These are phyloP conservation scores for Hirschioporus abietinus DNA, from an alignment of 768 basidiomycete species.

Conservation along the genomic window DNA sequence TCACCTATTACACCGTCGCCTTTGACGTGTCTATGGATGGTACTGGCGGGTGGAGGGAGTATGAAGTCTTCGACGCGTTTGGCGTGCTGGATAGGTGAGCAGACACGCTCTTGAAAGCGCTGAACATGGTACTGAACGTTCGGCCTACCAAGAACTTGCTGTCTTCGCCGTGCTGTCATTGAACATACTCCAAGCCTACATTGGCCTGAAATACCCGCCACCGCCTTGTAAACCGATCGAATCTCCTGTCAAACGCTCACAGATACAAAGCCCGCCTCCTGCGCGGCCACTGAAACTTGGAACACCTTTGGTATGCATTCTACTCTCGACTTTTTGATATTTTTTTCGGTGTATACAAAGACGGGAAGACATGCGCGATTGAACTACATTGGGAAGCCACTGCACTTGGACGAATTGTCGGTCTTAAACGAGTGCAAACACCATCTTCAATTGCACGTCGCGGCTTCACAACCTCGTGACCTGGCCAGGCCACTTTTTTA, in stretches of 20 bases:
- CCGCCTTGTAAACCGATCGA: not conserved
- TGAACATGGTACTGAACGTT: not conserved
- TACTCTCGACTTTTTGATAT: not conserved
- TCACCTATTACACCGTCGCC: not conserved
- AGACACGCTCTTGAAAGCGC: not conserved
- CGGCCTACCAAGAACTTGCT: not conserved
- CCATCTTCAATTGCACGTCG: no score
- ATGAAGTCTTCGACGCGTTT: not conserved
- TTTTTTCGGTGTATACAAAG: not conserved
- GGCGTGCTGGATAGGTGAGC: not conserved
- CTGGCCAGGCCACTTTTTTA: no score
- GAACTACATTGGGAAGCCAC: no score
- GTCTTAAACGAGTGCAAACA: no score
- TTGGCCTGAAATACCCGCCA: not conserved
- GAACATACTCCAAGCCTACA: constrained; percentile 2
- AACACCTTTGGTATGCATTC: not conserved
- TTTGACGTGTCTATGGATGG: not conserved
- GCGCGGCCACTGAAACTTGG: not conserved
- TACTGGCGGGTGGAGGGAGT: not conserved
- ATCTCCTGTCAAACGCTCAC: not conserved
- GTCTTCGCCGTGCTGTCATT: not conserved
- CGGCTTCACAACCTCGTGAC: no score
- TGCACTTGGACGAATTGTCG: no score
- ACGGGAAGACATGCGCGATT: not conserved
- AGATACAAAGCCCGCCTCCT: not conserved